phyloP scores from a whole-genome alignment of 495 filamentous ascomycete species.

The Penicillium argentinense region DNA sequence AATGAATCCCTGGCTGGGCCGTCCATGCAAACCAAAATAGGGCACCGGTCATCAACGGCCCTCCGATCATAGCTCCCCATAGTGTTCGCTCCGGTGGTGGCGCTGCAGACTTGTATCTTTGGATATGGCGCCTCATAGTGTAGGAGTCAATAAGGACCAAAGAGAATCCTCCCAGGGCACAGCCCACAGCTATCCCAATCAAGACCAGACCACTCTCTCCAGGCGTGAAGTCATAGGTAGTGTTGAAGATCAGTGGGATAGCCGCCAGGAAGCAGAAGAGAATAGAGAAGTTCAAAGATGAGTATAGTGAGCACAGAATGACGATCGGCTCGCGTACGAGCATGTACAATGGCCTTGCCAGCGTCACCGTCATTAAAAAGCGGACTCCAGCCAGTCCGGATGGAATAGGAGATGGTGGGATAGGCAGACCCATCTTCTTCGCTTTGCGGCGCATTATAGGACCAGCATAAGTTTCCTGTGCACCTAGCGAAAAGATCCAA shows the following conservation, averaged over 20 bases:
- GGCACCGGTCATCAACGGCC: slow-evolving; percentile 44
- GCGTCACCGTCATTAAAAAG: slow-evolving; percentile 23
- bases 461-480: too few relatives aligned
- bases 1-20: slow-evolving; percentile 40
- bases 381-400: too few relatives aligned
- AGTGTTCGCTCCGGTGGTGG: slow-evolving; percentile 41
- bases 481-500: too few relatives aligned
- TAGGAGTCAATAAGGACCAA: slow-evolving; percentile 17
- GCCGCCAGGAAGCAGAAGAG: slow-evolving; percentile 44
- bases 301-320: slow-evolving; percentile 40
- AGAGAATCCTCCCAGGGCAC: slow-evolving; percentile 16
- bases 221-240: slow-evolving; percentile 35
- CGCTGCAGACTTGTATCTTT: not conserved
- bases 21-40: slow-evolving; percentile 55
- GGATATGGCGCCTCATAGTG: slow-evolving; percentile 11
- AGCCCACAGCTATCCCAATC: slow-evolving; percentile 17
- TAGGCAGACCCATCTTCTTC: slow-evolving; percentile 14
- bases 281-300: slow-evolving; percentile 40
- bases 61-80: slow-evolving; percentile 41
- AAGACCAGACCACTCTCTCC: slow-evolving; percentile 14
- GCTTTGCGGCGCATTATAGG: slow-evolving; percentile 33
- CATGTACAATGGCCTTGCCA: slow-evolving; percentile 54
- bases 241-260: slow-evolving; percentile 31
- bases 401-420: too few relatives aligned
- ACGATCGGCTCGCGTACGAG: slow-evolving; percentile 64